Percentiles rank a stretch among this genome's conserved stretches.
Conservation (phyloP, 805 yeast genomes). For the Candida bentonensis region DNA sequence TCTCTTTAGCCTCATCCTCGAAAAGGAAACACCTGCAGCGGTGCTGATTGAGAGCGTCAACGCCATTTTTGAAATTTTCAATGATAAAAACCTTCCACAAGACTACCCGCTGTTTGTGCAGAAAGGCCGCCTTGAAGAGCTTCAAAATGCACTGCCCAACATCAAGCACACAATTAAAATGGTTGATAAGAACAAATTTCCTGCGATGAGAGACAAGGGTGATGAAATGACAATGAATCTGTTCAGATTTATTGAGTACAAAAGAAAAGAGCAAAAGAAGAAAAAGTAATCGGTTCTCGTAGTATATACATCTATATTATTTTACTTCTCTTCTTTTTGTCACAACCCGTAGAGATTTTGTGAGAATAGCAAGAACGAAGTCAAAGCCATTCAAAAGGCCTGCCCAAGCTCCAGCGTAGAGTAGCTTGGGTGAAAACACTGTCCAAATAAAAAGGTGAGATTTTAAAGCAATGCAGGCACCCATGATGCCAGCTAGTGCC, state of each 20-base stretch:
- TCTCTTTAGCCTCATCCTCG: slow-evolving; percentile 23
- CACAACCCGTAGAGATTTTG: neutral
- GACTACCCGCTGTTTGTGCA: slow-evolving; percentile 55
- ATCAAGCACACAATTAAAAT: slow-evolving; percentile 41
- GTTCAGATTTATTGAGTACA: slow-evolving; percentile 67
- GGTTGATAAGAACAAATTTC: slow-evolving; percentile 50
- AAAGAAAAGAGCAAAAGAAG: slow-evolving; percentile 29
- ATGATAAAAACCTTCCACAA: slow-evolving; percentile 54
- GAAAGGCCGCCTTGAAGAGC: slow-evolving; percentile 29
- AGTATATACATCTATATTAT: slow-evolving; percentile 1
- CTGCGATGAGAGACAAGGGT: slow-evolving; percentile 44
- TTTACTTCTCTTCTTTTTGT: neutral
- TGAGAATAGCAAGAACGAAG: neutral
- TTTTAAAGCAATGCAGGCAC: slow-evolving; percentile 60
- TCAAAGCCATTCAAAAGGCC: slow-evolving; percentile 15
- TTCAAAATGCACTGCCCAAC: slow-evolving; percentile 32
- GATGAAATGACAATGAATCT: slow-evolving; percentile 57
- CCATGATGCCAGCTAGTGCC: slow-evolving; percentile 42
- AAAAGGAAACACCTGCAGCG: slow-evolving; percentile 22
- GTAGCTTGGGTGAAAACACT: slow-evolving; percentile 84
- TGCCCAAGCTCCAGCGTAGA: slow-evolving; percentile 69
- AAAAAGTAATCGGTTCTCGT: neutral
- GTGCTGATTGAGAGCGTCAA: slow-evolving; percentile 48
- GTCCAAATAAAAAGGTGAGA: slow-evolving; percentile 95
- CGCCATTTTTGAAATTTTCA: slow-evolving; percentile 62